These are phyloP conservation scores for Linnemannia schmuckeri DNA, from an alignment of 192 early-diverging fungal species.

Conservation along the genomic window DNA sequence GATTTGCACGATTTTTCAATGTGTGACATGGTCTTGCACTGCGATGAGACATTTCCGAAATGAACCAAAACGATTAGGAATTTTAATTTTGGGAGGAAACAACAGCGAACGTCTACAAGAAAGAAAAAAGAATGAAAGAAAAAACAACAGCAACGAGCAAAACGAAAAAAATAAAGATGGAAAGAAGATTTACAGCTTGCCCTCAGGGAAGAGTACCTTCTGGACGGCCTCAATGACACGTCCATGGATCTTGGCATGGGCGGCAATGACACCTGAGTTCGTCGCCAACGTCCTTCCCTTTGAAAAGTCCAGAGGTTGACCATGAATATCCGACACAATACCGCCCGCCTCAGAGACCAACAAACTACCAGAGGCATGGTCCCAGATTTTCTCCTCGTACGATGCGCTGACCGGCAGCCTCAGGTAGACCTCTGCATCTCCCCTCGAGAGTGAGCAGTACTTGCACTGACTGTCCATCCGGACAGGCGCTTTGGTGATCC, in stretches of 20 bases:
- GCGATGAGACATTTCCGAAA: background rate
- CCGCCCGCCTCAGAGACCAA: constrained; percentile 96
- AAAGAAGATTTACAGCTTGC: constrained; percentile 34
- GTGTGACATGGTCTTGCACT: background rate
- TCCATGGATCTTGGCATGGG: constrained; percentile 80
- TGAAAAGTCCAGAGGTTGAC: constrained; percentile 91
- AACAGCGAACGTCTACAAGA: background rate
- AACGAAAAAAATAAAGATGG: background rate
- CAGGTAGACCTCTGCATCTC: constrained; percentile 95
- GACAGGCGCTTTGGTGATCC: constrained; percentile 82
- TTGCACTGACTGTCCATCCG: constrained; percentile 99
- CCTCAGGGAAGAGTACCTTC: constrained; percentile 60
- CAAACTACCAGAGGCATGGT: constrained; percentile 94
- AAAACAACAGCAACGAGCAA: background rate
- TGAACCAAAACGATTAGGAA: background rate
- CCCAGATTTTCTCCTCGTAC: constrained; percentile 99
- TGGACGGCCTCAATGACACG: constrained; percentile 86
- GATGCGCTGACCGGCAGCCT: constrained; percentile 81
- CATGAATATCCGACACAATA: constrained; percentile 84
- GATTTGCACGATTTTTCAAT: background rate
- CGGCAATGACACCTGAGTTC: constrained; percentile 93
- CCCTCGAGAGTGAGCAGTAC: constrained; percentile 91
- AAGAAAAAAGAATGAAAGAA: background rate
- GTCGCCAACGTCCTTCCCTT: constrained; percentile 82
- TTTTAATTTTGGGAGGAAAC: background rate